Evolutionary conservation across 495 filamentous ascomycete species (phyloP).

Genomic region (Xylaria acuta): DNA sequence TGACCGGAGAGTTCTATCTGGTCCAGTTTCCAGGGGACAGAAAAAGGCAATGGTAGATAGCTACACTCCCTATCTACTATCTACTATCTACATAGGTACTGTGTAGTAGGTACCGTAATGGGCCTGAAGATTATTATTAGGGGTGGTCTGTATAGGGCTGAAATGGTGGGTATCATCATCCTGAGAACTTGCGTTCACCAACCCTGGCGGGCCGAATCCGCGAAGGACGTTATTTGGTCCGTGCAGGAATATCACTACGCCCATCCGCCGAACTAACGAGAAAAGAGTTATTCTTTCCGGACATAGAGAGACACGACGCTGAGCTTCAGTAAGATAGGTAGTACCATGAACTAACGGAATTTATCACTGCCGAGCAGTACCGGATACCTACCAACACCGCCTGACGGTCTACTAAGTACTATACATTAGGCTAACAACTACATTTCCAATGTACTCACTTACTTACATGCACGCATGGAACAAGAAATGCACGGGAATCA

Average conservation of each 20-base stretch:
- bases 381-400: not conserved
- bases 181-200: conserved; percentile 2
- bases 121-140: conserved; percentile 19
- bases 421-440: not conserved
- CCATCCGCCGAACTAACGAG: not conserved
- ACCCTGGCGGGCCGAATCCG: conserved; percentile 31
- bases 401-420: not conserved
- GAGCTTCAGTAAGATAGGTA: not conserved
- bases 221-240: conserved; percentile 20
- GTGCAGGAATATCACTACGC: conserved; percentile 21
- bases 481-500: not conserved
- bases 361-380: conserved; percentile 2
- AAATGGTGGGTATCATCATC: conserved; percentile 40
- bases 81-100: no score
- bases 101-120: not conserved
- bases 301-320: not conserved
- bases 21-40: not conserved
- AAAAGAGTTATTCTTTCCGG: conserved; percentile 5
- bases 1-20: not conserved
- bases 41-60: not conserved
- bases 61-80: not conserved
- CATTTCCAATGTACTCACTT: not conserved
- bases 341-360: not conserved
- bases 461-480: not conserved
- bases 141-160: conserved; percentile 38